Conservation (phyloP, 2,329 filamentous ascomycete species). For the Cladosporium sp. region DNA sequence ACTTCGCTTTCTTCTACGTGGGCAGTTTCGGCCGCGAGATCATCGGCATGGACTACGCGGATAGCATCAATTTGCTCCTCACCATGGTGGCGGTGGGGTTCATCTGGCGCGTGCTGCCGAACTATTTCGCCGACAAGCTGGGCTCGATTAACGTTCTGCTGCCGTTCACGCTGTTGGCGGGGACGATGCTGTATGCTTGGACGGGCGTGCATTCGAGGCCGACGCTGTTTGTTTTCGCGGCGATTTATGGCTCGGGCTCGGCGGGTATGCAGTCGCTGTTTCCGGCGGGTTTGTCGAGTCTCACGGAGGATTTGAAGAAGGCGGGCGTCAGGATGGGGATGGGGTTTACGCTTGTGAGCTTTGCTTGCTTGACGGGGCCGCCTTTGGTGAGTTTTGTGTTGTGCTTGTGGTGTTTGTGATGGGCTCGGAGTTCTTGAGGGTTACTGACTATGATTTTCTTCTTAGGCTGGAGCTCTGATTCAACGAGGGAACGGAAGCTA, state of each 20-base stretch:
- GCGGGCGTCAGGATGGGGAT: slow-evolving; percentile 46
- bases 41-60: slow-evolving; percentile 43
- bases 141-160: slow-evolving; percentile 56
- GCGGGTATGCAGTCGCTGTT: slow-evolving; percentile 45
- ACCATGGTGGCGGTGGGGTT: slow-evolving; percentile 56
- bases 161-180: slow-evolving; percentile 45
- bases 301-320: slow-evolving; percentile 46
- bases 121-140: slow-evolving; percentile 51
- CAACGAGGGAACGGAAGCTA: slow-evolving; percentile 38
- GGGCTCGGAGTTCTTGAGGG: too few relatives aligned
- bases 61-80: slow-evolving; percentile 53
- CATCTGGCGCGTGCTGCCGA: slow-evolving; percentile 50
- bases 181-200: slow-evolving; percentile 54
- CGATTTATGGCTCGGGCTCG: slow-evolving; percentile 42
- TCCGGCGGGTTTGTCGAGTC: slow-evolving; percentile 37
- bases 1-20: slow-evolving; percentile 40
- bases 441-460: slow-evolving; percentile 30
- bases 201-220: slow-evolving; percentile 41
- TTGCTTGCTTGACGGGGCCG: slow-evolving; percentile 44
- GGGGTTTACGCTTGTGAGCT: slow-evolving; percentile 43
- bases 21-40: slow-evolving; percentile 35
- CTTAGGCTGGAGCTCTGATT: slow-evolving; percentile 43
- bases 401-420: too few relatives aligned
- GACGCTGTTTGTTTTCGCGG: slow-evolving; percentile 41
- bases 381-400: slow-evolving; percentile 5